Percentiles rank a stretch among this genome's conserved stretches.
Conservation (phyloP, 108 stramenopile species). For the Phaeodactylum tricornutum region DNA sequence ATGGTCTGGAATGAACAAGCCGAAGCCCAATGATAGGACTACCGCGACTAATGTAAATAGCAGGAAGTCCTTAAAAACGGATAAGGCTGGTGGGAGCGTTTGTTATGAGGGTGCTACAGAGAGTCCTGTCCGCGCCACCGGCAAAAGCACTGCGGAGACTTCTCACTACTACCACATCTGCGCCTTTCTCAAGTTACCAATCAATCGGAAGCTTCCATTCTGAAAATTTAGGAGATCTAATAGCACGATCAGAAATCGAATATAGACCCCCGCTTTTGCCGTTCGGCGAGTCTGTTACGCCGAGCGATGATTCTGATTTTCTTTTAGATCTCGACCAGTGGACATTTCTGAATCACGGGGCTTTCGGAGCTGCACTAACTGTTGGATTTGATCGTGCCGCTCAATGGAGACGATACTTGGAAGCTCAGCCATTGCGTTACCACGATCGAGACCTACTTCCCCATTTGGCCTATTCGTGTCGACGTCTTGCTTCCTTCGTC, state of each 20-base stretch:
- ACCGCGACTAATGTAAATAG: no score
- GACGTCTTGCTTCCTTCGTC: slow-evolving; percentile 42
- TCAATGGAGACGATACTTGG: slow-evolving; percentile 49
- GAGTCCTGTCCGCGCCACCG: no score
- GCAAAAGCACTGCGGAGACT: no score
- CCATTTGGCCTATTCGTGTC: slow-evolving; percentile 43
- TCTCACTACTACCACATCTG: no score
- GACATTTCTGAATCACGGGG: slow-evolving; percentile 38
- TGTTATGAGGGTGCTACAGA: no score
- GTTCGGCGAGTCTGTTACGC: slow-evolving; percentile 12
- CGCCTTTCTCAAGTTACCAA: slow-evolving; percentile 54
- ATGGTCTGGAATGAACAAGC: no score
- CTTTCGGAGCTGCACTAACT: slow-evolving; percentile 50
- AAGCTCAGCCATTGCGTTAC: slow-evolving; percentile 60
- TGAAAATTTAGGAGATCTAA: slow-evolving; percentile 46
- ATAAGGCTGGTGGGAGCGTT: no score
- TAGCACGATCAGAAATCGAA: slow-evolving; percentile 22
- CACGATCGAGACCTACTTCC: slow-evolving; percentile 65
- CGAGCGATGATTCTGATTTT: slow-evolving; percentile 17
- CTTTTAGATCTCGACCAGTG: slow-evolving; percentile 40
- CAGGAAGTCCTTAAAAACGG: no score
- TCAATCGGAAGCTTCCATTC: slow-evolving; percentile 66
- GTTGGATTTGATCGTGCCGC: slow-evolving; percentile 44
- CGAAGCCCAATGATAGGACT: no score
- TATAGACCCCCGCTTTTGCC: slow-evolving; percentile 42